Evolutionary conservation across 1,284 basidiomycete genomes (phyloP).

Genomic region (Puccinia horiana): DNA sequence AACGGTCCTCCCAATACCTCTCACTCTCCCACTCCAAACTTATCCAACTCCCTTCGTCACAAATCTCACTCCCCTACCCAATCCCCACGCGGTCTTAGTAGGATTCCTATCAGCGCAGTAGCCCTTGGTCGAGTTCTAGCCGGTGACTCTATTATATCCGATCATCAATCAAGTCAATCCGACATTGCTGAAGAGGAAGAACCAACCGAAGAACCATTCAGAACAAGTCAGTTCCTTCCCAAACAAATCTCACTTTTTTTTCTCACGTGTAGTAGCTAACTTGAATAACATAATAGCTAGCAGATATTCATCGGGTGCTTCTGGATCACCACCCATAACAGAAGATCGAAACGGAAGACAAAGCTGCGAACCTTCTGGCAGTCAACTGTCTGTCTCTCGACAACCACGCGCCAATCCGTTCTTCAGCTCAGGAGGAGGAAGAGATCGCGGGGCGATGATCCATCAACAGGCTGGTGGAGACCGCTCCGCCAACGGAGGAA

Average conservation of each 20-base stretch:
- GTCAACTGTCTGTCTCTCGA: slow-evolving; percentile 7
- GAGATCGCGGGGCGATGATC: slow-evolving; percentile 49
- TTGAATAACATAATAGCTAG: neutral
- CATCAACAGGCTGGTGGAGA: slow-evolving; percentile 1
- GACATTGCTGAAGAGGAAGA: slow-evolving; percentile 4
- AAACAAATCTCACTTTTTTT: neutral
- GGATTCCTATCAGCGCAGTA: slow-evolving; percentile 49
- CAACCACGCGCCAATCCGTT: slow-evolving; percentile 34
- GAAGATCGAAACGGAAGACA: neutral
- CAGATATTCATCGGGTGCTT: slow-evolving; percentile 11
- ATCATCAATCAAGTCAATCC: neutral
- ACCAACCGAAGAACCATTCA: neutral
- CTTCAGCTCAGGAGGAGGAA: slow-evolving; percentile 44
- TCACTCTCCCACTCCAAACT: neutral
- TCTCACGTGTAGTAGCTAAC: too few relatives aligned
- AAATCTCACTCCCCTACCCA: slow-evolving; percentile 11
- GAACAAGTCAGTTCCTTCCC: slow-evolving; percentile 18
- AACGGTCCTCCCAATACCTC: neutral
- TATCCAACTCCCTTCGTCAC: neutral
- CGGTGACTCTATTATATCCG: slow-evolving; percentile 8
- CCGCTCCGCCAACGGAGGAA: slow-evolving; percentile 65
- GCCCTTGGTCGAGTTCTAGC: slow-evolving; percentile 38
- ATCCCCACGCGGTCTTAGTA: slow-evolving; percentile 12
- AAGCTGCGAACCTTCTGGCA: slow-evolving; percentile 2
- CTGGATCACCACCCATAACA: slow-evolving; percentile 1